These are phyloP conservation scores for Dipteronia sinensis DNA, from an alignment of 345 rosid genomes.

Conservation along the genomic window DNA sequence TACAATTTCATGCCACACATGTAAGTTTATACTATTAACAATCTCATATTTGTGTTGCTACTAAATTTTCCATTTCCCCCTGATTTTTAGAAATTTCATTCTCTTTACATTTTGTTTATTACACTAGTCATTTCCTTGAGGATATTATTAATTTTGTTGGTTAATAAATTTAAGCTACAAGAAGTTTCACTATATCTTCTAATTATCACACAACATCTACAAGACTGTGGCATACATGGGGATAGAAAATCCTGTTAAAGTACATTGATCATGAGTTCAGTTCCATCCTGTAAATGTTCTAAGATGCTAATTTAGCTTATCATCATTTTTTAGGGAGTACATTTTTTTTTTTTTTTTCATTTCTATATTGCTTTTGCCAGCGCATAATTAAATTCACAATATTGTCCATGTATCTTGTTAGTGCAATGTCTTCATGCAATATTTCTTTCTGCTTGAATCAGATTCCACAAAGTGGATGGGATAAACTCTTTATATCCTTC, in stretches of 20 bases:
- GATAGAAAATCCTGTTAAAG: not conserved
- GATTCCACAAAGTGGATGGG: conserved; percentile 97
- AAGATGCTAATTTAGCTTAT: not conserved
- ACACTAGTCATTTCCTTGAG: not conserved
- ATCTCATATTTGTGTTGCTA: not conserved
- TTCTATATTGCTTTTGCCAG: not conserved
- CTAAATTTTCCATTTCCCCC: not conserved
- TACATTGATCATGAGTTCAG: not conserved
- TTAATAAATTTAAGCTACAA: not conserved
- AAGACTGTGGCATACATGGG: no score
- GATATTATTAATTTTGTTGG: not conserved
- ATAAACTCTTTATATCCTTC: conserved; percentile 86
- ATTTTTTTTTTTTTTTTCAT: not conserved
- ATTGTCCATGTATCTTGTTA: conserved; percentile 3
- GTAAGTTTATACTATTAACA: conserved; percentile 50
- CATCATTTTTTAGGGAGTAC: not conserved
- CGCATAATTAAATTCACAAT: not conserved
- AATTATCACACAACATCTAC: not conserved
- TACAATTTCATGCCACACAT: conserved; percentile 95
- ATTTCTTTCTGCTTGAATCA: conserved; percentile 29
- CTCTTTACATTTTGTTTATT: not conserved
- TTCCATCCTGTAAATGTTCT: conserved; percentile 11
- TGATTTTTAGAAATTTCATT: not conserved
- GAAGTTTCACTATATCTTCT: not conserved
- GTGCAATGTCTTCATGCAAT: not conserved